phyloP scores from a whole-genome alignment of 2,329 filamentous ascomycete species.

The Blastomyces silverae region DNA sequence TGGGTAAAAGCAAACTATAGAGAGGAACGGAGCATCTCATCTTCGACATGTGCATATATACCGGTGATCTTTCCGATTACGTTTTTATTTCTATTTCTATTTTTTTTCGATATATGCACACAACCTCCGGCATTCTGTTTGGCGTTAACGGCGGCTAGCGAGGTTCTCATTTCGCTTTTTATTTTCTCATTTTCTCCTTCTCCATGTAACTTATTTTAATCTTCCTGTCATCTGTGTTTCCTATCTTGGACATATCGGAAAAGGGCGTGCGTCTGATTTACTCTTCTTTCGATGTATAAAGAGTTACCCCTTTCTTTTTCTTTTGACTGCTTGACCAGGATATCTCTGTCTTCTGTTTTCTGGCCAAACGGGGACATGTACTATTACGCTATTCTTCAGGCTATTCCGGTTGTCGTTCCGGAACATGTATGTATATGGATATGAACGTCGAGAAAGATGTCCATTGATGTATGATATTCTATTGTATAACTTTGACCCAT shows the following conservation, averaged over 20 bases:
- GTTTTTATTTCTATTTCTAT: background rate
- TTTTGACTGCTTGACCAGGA: background rate
- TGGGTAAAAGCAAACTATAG: slow-evolving; percentile 7
- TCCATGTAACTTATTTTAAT: slow-evolving; percentile 8
- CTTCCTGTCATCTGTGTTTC: background rate
- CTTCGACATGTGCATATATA: slow-evolving; percentile 9
- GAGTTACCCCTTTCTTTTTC: slow-evolving; percentile 2
- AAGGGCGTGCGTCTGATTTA: background rate
- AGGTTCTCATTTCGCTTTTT: background rate
- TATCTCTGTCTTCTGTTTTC: background rate
- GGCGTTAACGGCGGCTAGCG: slow-evolving; percentile 10
- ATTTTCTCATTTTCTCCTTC: background rate
- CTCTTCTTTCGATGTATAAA: slow-evolving; percentile 1
- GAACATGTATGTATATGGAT: slow-evolving; percentile 1
- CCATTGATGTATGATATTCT: slow-evolving; percentile 8
- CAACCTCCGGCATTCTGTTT: slow-evolving; percentile 5
- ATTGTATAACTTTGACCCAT: background rate
- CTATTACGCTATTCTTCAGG: background rate
- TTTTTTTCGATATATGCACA: background rate
- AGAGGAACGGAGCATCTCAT: slow-evolving; percentile 8
- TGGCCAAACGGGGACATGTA: slow-evolving; percentile 5
- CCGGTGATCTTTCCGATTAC: background rate
- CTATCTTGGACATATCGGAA: background rate
- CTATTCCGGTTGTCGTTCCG: background rate
- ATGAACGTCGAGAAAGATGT: background rate